phyloP scores from a whole-genome alignment of 495 filamentous ascomycete species.

The Aspergillus bridgeri region DNA sequence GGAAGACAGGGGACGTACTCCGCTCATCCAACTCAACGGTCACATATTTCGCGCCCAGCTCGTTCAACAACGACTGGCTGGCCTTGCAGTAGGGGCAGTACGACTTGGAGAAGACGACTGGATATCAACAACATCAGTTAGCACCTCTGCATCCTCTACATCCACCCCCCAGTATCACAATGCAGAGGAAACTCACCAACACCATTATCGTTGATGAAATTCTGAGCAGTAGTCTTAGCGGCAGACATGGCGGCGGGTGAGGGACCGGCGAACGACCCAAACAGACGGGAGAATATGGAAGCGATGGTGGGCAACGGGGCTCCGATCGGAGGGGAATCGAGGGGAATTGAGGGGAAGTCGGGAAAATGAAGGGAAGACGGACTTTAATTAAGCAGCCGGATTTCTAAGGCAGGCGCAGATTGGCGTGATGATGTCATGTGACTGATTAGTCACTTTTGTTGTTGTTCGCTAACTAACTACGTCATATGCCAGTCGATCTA shows the following conservation, averaged over 20 bases:
- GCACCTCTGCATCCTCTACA: too few relatives aligned
- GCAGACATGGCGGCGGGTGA: conserved; percentile 70
- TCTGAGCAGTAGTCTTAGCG: conserved; percentile 81
- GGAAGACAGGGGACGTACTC: conserved; percentile 46
- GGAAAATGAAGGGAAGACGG: background rate
- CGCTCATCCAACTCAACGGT: conserved; percentile 81
- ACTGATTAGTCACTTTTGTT: conserved; percentile 24
- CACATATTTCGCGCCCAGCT: conserved; percentile 68
- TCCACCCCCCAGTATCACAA: conserved; percentile 1
- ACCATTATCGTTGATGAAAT: conserved; percentile 85
- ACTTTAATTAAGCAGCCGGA: conserved; percentile 3
- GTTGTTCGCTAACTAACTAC: background rate
- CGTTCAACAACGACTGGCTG: conserved; percentile 68
- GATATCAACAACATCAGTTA: background rate
- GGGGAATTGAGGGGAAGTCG: conserved; percentile 7
- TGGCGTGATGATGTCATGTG: conserved; percentile 28
- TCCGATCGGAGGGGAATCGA: conserved; percentile 1
- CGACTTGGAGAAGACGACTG: conserved; percentile 92
- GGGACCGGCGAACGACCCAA: conserved; percentile 55
- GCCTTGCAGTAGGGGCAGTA: conserved; percentile 94
- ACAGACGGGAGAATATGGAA: conserved; percentile 74
- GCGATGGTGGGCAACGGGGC: conserved; percentile 55
- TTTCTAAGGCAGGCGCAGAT: background rate
- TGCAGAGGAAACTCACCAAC: conserved; percentile 62
- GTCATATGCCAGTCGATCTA: background rate